Evolutionary conservation across 2,329 filamentous ascomycete species (phyloP).

Genomic region (Fusarium sp.): DNA sequence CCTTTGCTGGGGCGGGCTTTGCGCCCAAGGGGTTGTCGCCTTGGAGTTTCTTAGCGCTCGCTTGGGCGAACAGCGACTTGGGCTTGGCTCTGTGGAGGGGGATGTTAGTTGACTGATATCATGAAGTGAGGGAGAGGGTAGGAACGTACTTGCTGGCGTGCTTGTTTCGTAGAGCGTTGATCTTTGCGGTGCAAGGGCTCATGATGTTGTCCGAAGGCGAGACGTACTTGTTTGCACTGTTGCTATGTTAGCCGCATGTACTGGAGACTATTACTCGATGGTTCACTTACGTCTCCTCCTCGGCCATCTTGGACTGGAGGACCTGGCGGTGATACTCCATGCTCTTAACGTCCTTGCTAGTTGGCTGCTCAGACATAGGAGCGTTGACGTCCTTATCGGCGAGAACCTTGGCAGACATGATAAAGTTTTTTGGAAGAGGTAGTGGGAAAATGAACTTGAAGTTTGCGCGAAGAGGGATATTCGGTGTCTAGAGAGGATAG

Average conservation of each 20-base stretch:
- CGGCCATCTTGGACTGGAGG: conserved; percentile 77
- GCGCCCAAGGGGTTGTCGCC: conserved; percentile 61
- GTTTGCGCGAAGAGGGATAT: conserved; percentile 1
- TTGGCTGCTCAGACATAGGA: conserved; percentile 56
- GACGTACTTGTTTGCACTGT: conserved; percentile 72
- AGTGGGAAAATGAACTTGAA: conserved; percentile 2
- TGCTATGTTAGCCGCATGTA: conserved; percentile 26
- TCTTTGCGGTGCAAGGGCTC: conserved; percentile 88
- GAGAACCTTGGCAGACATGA: conserved; percentile 74
- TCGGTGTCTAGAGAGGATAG: conserved; percentile 1
- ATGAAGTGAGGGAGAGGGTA: background rate
- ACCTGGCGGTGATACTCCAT: conserved; percentile 86
- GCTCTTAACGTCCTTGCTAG: conserved; percentile 70
- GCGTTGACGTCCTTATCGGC: conserved; percentile 77
- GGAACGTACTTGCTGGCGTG: conserved; percentile 80
- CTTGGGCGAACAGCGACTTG: conserved; percentile 77
- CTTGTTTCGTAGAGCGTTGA: conserved; percentile 85
- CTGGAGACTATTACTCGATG: too few species aligned
- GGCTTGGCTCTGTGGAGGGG: conserved; percentile 69
- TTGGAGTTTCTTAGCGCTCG: conserved; percentile 74
- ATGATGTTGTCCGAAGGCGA: conserved; percentile 92
- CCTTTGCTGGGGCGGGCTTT: conserved; percentile 53
- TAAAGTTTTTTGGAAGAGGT: conserved; percentile 25
- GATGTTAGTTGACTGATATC: conserved; percentile 38
- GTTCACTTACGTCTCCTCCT: conserved; percentile 72